Evolutionary conservation across 2,329 filamentous ascomycete species (phyloP).

Genomic region (Sporothrix brunneoviolacea): DNA sequence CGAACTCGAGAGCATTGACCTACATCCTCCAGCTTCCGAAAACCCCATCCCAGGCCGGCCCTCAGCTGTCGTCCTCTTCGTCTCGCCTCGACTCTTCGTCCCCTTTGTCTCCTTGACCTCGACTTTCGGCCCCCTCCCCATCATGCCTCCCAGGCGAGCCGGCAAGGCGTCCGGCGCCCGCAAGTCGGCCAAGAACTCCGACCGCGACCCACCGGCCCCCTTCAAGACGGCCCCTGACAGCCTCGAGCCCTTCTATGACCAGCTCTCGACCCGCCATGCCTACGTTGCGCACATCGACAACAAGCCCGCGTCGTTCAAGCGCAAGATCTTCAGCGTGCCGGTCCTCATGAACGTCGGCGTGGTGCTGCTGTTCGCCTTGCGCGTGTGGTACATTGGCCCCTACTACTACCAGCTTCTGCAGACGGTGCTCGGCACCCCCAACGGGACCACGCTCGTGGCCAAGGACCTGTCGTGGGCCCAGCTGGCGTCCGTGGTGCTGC

Average conservation of each 20-base stretch:
- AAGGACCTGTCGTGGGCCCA: slow-evolving; percentile 48
- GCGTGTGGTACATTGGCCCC: slow-evolving; percentile 61
- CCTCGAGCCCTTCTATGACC: slow-evolving; percentile 59
- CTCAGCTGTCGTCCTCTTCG: background rate
- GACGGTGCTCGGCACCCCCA: slow-evolving; percentile 58
- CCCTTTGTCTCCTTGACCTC: no score
- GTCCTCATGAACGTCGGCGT: slow-evolving; percentile 69
- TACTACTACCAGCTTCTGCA: slow-evolving; percentile 65
- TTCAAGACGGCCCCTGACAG: slow-evolving; percentile 60
- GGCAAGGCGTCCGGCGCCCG: slow-evolving; percentile 18
- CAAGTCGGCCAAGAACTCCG: background rate
- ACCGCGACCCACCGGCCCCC: slow-evolving; percentile 46
- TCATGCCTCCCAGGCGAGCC: slow-evolving; percentile 21
- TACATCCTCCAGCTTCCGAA: no score
- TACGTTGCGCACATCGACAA: slow-evolving; percentile 82
- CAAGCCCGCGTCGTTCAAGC: slow-evolving; percentile 64
- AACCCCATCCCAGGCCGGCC: no score
- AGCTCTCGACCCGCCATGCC: slow-evolving; percentile 61
- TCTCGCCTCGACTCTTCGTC: background rate
- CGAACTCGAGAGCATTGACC: no score
- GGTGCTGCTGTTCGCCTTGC: slow-evolving; percentile 56
- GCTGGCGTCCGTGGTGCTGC: slow-evolving; percentile 49
- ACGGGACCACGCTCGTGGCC: slow-evolving; percentile 59
- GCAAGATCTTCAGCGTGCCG: slow-evolving; percentile 75
- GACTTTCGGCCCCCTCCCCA: background rate